Percentiles rank a stretch among this genome's conserved stretches.
phyloP scores from a whole-genome alignment of 2,329 filamentous ascomycete species.

The Cytospora piceae region DNA sequence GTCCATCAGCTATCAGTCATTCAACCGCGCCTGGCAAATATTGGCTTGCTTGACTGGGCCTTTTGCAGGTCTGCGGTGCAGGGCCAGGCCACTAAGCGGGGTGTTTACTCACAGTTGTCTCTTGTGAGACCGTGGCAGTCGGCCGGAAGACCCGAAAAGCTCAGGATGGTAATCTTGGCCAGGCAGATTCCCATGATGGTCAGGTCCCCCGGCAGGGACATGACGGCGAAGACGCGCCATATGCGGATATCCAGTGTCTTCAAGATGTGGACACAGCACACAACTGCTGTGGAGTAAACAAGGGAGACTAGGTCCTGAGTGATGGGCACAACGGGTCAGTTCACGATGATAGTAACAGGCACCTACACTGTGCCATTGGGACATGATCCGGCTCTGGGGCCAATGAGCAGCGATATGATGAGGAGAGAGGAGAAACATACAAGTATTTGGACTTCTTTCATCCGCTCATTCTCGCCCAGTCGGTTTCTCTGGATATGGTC shows the following conservation, averaged over 20 bases:
- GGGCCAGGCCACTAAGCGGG: not conserved
- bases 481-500: conserved; percentile 21
- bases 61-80: not conserved
- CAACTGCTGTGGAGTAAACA: conserved; percentile 32
- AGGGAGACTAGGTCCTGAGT: conserved; percentile 31
- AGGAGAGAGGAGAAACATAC: conserved; percentile 9
- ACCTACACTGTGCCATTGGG: not conserved
- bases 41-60: not conserved
- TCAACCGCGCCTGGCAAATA: not conserved
- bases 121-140: conserved; percentile 30
- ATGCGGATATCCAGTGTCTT: conserved; percentile 27
- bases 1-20: not conserved
- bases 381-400: not conserved
- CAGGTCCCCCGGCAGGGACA: conserved; percentile 34
- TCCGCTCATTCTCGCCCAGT: conserved; percentile 20
- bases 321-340: not conserved
- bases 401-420: no score
- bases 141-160: conserved; percentile 28
- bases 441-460: conserved; percentile 27
- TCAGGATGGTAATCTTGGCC: conserved; percentile 33
- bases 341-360: not conserved
- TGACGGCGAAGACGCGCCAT: conserved; percentile 32
- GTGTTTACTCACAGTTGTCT: conserved; percentile 27
- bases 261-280: conserved; percentile 32
- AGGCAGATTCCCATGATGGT: conserved; percentile 33